A percentile compares a stretch with the other conserved stretches of the same genome.
These are phyloP conservation scores for Ballota nigra DNA, from an alignment of 257 asterid species.

Conservation along the genomic window DNA sequence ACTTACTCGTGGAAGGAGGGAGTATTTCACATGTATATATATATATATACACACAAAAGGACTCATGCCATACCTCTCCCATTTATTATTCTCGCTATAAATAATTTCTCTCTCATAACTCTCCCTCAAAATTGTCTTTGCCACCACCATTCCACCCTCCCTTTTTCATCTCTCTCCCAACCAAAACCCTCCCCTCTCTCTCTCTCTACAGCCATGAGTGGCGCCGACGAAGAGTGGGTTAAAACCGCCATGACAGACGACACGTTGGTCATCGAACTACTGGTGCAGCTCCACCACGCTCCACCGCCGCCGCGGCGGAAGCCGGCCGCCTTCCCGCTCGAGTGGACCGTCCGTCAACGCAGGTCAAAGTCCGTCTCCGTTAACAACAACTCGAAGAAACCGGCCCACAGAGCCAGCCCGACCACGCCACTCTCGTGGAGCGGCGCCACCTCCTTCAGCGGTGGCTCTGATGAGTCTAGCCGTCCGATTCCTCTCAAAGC, in stretches of 20 bases:
- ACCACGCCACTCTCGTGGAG: slow-evolving; percentile 75
- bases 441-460: slow-evolving; percentile 58
- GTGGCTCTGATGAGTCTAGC: slow-evolving; percentile 54
- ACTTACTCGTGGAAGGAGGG: no score
- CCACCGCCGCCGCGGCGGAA: slow-evolving; percentile 17
- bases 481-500: slow-evolving; percentile 22
- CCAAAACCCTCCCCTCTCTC: slow-evolving; percentile 15
- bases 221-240: slow-evolving; percentile 62
- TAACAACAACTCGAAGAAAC: slow-evolving; percentile 27
- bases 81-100: slow-evolving; percentile 30
- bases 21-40: background rate
- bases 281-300: slow-evolving; percentile 42
- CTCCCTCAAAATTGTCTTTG: slow-evolving; percentile 34
- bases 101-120: slow-evolving; percentile 28
- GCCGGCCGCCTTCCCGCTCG: slow-evolving; percentile 30
- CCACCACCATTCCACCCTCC: slow-evolving; percentile 39
- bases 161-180: slow-evolving; percentile 9
- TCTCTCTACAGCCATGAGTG: slow-evolving; percentile 36
- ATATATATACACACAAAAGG: background rate
- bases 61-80: slow-evolving; percentile 30
- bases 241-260: slow-evolving; percentile 57
- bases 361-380: slow-evolving; percentile 47
- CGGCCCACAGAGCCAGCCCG: slow-evolving; percentile 56
- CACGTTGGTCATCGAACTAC: slow-evolving; percentile 54
- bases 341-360: slow-evolving; percentile 76